phyloP scores from a whole-genome alignment of 2,329 filamentous ascomycete genomes.

The Aspergillus alliaceus region DNA sequence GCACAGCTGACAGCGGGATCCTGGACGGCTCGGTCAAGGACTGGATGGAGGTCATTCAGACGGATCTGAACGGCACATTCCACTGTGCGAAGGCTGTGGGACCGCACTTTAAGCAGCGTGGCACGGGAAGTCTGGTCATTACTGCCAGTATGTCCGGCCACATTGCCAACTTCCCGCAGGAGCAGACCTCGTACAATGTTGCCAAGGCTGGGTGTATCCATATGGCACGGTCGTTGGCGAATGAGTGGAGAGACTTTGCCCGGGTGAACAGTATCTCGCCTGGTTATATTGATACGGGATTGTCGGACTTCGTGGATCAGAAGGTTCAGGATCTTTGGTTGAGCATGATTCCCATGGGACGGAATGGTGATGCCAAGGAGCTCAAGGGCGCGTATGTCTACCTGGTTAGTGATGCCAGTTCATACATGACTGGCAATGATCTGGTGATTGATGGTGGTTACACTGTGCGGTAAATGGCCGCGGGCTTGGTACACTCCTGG shows the following conservation, averaged over 20 bases:
- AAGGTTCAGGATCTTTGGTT: conserved; percentile 59
- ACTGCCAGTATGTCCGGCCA: conserved; percentile 63
- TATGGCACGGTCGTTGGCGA: conserved; percentile 63
- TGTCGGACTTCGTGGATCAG: conserved; percentile 64
- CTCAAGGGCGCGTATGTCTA: conserved; percentile 61
- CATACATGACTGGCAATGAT: conserved; percentile 52
- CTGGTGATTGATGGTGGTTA: conserved; percentile 53
- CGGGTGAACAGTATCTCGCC: conserved; percentile 68
- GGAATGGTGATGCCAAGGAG: conserved; percentile 65
- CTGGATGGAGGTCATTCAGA: conserved; percentile 74
- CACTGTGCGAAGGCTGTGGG: conserved; percentile 89
- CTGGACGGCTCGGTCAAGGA: conserved; percentile 70
- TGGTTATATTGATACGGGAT: conserved; percentile 67
- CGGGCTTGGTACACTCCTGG: background rate
- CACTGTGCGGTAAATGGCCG: conserved; percentile 37
- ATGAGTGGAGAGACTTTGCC: conserved; percentile 70
- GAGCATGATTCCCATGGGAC: conserved; percentile 60
- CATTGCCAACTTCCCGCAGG: conserved; percentile 60
- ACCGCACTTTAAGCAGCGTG: conserved; percentile 68
- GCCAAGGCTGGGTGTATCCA: conserved; percentile 69
- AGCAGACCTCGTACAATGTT: conserved; percentile 65
- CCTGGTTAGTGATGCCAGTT: conserved; percentile 48
- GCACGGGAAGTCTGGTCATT: conserved; percentile 65
- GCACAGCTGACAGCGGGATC: conserved; percentile 67
- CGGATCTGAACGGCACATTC: conserved; percentile 83